Base-by-base conservation (phyloP, 768 basidiomycete genomes). In the Leccinum rimulosum region DNA sequence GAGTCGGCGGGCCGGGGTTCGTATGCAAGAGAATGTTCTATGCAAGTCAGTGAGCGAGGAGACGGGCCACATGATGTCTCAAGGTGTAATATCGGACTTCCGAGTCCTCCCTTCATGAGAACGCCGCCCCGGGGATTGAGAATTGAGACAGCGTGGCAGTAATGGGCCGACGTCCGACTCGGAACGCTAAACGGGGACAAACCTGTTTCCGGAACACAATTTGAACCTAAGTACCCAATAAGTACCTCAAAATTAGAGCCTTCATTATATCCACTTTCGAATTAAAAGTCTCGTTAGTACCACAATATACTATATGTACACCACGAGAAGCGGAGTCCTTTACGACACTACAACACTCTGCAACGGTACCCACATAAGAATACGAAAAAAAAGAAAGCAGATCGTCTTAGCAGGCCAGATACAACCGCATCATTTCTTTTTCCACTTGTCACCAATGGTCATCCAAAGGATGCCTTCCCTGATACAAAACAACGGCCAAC, bases 401-500 rank as follows among this genome's bases (percentile, higher is more conserved):
- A 43, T 15, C 14, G 12, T 9, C 17, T 28, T 2, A 40, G 27
- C 4, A 55, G 25, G 17, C 3, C 53, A 22, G 33, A 35, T 1
- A 53, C 22, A 8, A 0, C 11, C 27, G 28, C 30, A 17, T 67
- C 61, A 69, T 9, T 43, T 17, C 36, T 11, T 52, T 60, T 62
- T 62, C 12, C 38, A 35, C 50, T 63, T 63, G n/a, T 0, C 3
- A 28, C 15, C 2, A 4, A 51, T 15, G 11, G 6, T 36, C n/a
- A 55, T 38, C 27, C 22, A 1, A 25, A n/a, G 0, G 40, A 59
- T 25, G 28, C 19, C 45, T 0, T 51, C 31, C 54, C 54, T 50
- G 12, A 49, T 10, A 31, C 19, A 67, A 50, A 58, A 57, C 40
- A 59, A 3, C 0, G 71, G 71, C 71, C 71, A 73, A 8, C 60